phyloP scores from a whole-genome alignment of 73 alveolate species.

The Tetrahymena elliotti region DNA sequence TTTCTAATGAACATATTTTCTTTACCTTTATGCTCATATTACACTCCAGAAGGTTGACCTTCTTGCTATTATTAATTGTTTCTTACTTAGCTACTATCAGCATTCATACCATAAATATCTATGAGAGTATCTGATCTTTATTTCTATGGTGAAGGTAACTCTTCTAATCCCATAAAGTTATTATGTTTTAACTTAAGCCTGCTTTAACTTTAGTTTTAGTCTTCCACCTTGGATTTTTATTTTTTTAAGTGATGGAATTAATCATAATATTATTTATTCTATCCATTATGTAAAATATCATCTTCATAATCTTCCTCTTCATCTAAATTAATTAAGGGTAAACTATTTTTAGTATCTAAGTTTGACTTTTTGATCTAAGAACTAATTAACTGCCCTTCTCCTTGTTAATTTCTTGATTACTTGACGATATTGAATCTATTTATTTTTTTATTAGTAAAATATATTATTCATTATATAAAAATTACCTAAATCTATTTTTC shows the following conservation, averaged over 20 bases:
- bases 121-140: not conserved
- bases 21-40: not conserved
- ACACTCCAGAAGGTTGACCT: not conserved
- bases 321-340: not conserved
- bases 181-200: not conserved
- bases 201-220: not conserved
- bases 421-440: not conserved
- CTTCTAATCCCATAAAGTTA: not conserved
- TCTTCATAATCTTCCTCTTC: not conserved
- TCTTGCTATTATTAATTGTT: not conserved
- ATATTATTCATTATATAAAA: not conserved
- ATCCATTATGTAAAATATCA: not conserved
- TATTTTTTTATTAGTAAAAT: not conserved
- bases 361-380: not conserved
- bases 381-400: not conserved
- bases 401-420: not conserved
- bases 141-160: not conserved
- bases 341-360: not conserved
- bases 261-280: not conserved
- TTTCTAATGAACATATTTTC: not conserved
- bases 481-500: not conserved
- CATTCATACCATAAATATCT: not conserved
- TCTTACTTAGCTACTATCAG: not conserved
- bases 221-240: not conserved
- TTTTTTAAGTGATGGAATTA: not conserved